These are phyloP conservation scores for Ophiostoma himal-ulmi DNA, from an alignment of 2,329 filamentous ascomycete species.

Conservation along the genomic window DNA sequence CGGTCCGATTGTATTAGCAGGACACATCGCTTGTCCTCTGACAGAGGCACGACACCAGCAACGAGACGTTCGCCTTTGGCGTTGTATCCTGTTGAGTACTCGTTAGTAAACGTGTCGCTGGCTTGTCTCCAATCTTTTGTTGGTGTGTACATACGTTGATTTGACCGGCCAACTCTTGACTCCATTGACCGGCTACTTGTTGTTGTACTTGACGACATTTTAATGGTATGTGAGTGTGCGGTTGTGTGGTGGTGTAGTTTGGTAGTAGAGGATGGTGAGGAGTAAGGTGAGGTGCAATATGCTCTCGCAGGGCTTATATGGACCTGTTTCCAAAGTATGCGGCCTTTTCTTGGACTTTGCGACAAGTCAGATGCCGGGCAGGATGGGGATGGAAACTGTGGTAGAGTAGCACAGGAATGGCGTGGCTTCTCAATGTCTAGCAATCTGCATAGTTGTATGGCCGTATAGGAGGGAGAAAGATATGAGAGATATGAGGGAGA, in stretches of 20 bases:
- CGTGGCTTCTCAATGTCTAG: constrained; percentile 13
- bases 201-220: constrained; percentile 24
- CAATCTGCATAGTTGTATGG: constrained; percentile 9
- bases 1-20: constrained; percentile 89
- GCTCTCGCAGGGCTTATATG: not conserved
- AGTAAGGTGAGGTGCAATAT: not conserved
- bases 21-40: constrained; percentile 77
- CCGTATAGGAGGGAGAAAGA: not conserved
- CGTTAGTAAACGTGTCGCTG: not conserved
- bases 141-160: constrained; percentile 63
- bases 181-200: constrained; percentile 54
- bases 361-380: not conserved
- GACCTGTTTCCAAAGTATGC: not conserved
- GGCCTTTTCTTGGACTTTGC: not conserved
- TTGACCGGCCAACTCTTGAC: constrained; percentile 69
- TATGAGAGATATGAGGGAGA: not conserved
- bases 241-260: not conserved
- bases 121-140: too few relatives aligned
- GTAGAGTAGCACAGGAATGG: constrained; percentile 6
- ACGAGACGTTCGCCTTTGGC: constrained; percentile 88
- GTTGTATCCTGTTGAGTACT: constrained; percentile 66
- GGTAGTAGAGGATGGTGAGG: not conserved
- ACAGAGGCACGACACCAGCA: constrained; percentile 87
- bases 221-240: not conserved
- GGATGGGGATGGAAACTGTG: not conserved